phyloP scores from a whole-genome alignment of 2,329 filamentous ascomycete species.

The Verticillium nubilum region DNA sequence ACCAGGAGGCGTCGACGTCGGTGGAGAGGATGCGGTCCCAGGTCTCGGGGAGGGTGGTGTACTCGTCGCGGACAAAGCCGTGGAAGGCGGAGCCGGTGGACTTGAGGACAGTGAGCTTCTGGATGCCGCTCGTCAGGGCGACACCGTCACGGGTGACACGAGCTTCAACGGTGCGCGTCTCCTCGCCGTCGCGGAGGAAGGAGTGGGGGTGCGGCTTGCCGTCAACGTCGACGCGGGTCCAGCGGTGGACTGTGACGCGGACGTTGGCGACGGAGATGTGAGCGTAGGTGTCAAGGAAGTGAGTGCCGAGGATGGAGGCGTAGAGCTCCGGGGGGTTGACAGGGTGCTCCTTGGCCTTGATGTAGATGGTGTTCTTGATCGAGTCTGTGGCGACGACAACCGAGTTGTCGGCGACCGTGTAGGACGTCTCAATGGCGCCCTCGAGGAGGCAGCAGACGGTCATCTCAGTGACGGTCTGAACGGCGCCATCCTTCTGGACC shows the following conservation, averaged over 20 bases:
- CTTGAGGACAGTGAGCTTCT: slow-evolving; percentile 84
- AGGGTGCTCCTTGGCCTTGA: slow-evolving; percentile 89
- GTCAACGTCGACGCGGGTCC: slow-evolving; percentile 83
- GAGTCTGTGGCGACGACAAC: slow-evolving; percentile 95
- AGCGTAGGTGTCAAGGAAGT: slow-evolving; percentile 82
- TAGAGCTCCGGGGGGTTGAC: slow-evolving; percentile 92
- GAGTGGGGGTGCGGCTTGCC: slow-evolving; percentile 92
- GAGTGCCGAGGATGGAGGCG: slow-evolving; percentile 74
- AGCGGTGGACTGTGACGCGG: slow-evolving; percentile 78
- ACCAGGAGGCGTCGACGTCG: slow-evolving; percentile 82
- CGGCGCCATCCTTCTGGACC: slow-evolving; percentile 75
- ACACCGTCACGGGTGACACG: slow-evolving; percentile 66
- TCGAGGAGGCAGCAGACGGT: slow-evolving; percentile 90
- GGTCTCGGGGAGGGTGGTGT: slow-evolving; percentile 81
- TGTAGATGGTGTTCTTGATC: slow-evolving; percentile 96
- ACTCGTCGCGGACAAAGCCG: slow-evolving; percentile 89
- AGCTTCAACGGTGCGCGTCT: slow-evolving; percentile 79
- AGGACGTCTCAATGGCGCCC: slow-evolving; percentile 84
- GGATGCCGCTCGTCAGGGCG: slow-evolving; percentile 70
- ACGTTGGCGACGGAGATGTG: slow-evolving; percentile 86
- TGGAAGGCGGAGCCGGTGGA: slow-evolving; percentile 96
- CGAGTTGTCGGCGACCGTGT: slow-evolving; percentile 90
- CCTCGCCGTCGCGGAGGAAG: slow-evolving; percentile 83
- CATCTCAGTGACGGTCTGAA: slow-evolving; percentile 89
- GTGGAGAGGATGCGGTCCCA: slow-evolving; percentile 96